Percentiles rank a stretch among this genome's conserved stretches.
phyloP scores from a whole-genome alignment of 2,329 filamentous ascomycete genomes.

The Neopestalotiopsis clavispora region DNA sequence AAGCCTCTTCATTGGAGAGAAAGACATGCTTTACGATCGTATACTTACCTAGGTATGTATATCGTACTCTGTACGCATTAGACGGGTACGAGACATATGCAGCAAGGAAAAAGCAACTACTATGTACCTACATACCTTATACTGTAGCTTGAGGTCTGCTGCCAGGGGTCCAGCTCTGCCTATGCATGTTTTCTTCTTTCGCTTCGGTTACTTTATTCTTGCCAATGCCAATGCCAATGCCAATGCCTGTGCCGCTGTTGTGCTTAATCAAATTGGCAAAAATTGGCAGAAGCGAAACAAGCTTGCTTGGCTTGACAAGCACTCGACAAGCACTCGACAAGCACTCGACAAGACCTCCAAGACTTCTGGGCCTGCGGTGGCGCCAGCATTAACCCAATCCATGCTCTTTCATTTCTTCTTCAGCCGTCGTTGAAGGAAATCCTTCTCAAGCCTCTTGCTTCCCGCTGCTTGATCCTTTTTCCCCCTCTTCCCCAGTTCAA shows the following conservation, averaged over 20 bases:
- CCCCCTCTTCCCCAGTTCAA: too few species aligned
- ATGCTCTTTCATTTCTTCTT: slow-evolving; percentile 3
- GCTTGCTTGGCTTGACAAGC: background rate
- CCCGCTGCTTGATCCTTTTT: too few species aligned
- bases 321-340: background rate
- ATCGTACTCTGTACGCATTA: too few species aligned
- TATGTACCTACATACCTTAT: too few species aligned
- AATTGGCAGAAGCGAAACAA: background rate
- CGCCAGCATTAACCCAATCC: background rate
- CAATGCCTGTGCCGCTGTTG: background rate
- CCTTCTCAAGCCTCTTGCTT: background rate
- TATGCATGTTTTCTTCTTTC: background rate
- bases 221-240: background rate
- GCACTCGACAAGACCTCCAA: too few species aligned
- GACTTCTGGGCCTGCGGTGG: background rate
- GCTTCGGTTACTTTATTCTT: background rate
- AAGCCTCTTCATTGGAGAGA: background rate
- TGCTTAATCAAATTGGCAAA: background rate
- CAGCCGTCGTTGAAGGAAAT: background rate
- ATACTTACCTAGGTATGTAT: background rate
- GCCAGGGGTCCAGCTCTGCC: background rate
- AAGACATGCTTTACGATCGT: too few species aligned
- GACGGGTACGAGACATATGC: too few species aligned
- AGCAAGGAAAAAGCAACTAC: too few species aligned
- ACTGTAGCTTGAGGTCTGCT: too few species aligned